These are phyloP conservation scores for Pholiota molesta DNA, from an alignment of 768 basidiomycete species.

Conservation along the genomic window DNA sequence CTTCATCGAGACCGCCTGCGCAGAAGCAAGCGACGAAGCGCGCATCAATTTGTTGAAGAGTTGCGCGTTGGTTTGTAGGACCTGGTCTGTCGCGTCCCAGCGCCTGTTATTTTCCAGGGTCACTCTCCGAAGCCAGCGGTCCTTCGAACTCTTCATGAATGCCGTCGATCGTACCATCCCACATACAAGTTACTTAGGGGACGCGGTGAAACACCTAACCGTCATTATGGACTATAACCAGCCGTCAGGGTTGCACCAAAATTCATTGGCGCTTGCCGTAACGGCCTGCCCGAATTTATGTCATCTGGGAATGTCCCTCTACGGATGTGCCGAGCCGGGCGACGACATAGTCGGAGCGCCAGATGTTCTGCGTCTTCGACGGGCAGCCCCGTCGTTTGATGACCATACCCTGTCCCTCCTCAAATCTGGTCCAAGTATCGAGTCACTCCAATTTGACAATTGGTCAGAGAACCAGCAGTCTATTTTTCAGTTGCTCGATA, in stretches of 20 bases:
- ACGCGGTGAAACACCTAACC: constrained; percentile 55
- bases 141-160: constrained; percentile 54
- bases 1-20: constrained; percentile 62
- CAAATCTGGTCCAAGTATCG: constrained; percentile 54
- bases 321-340: constrained; percentile 56
- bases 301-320: constrained; percentile 58
- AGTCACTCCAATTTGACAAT: constrained; percentile 64
- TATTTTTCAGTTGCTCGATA: constrained; percentile 62
- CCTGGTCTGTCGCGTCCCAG: constrained; percentile 69
- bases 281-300: constrained; percentile 61
- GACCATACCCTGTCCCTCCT: constrained; percentile 53
- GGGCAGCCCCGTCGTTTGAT: constrained; percentile 57
- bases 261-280: constrained; percentile 61
- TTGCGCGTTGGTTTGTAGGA: constrained; percentile 66
- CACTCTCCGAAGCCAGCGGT: constrained; percentile 52
- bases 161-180: constrained; percentile 51
- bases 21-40: constrained; percentile 36
- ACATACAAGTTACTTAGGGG: constrained; percentile 53
- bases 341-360: constrained; percentile 52
- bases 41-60: constrained; percentile 47
- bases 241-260: constrained; percentile 55
- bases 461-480: constrained; percentile 67
- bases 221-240: constrained; percentile 71
- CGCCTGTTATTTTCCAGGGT: constrained; percentile 64
- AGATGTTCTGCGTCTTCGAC: constrained; percentile 48